Conservation (phyloP, 2,329 filamentous ascomycete genomes). For the Cordyceps fumosorosea region DNA sequence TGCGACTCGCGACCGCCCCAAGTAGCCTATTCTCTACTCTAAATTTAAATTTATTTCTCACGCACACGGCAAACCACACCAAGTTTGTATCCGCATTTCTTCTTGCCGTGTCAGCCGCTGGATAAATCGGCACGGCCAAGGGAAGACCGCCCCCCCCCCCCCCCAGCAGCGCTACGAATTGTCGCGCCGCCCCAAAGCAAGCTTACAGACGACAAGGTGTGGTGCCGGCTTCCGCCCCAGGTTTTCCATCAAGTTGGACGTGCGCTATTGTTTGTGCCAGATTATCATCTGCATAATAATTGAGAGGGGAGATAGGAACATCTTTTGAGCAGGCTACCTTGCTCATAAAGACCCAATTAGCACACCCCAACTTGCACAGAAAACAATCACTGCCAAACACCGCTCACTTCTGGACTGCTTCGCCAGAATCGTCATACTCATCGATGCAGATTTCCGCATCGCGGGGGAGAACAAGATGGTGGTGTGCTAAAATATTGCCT, state of each 20-base stretch:
- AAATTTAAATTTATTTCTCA: background rate
- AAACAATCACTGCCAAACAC: no score
- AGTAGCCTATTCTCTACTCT: background rate
- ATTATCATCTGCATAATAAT: no score
- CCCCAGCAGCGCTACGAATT: background rate
- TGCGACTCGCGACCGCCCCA: no score
- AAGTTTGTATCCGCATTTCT: no score
- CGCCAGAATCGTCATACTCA: no score
- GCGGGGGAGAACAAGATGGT: background rate
- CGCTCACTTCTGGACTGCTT: no score
- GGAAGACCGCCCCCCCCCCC: background rate
- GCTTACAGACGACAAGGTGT: conserved; percentile 14
- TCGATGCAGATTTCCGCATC: background rate
- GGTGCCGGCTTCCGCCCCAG: conserved; percentile 13
- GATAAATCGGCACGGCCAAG: conserved; percentile 13
- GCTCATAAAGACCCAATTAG: no score
- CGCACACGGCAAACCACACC: no score
- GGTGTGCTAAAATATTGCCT: background rate
- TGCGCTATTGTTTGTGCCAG: no score
- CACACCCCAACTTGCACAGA: no score
- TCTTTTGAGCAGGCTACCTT: no score
- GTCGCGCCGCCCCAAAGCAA: conserved; percentile 7
- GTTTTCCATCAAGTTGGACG: background rate
- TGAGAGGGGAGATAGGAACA: no score
- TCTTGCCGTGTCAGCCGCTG: conserved; percentile 14